phyloP scores from a whole-genome alignment of 495 filamentous ascomycete genomes.

The Lasiosphaeria hispida region DNA sequence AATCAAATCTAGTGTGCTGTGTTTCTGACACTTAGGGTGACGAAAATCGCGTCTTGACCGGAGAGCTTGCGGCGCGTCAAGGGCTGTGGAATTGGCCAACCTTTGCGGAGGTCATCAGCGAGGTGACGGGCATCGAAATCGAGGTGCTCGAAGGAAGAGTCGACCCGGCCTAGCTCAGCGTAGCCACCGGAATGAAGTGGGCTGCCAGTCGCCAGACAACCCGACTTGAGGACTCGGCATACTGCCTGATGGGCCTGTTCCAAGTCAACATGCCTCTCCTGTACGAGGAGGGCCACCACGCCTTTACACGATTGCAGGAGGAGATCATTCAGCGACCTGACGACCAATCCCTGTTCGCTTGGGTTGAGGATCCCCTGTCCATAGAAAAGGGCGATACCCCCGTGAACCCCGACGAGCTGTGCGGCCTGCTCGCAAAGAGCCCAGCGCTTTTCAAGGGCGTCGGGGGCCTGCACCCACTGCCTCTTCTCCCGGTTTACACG shows the following conservation, averaged over 20 bases:
- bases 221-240: not conserved
- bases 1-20: no score
- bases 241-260: conserved; percentile 8
- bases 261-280: conserved; percentile 7
- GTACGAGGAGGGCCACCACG: conserved; percentile 1
- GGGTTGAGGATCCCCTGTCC: not conserved
- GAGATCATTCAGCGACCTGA: conserved; percentile 3
- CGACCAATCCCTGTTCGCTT: conserved; percentile 3
- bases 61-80: no score
- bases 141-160: conserved; percentile 3
- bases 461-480: not conserved
- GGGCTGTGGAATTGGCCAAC: no score
- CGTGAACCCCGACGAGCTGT: not conserved
- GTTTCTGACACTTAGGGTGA: no score
- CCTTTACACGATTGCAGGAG: conserved; percentile 4
- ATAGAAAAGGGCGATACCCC: not conserved
- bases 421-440: not conserved
- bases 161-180: conserved; percentile 3
- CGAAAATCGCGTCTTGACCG: no score
- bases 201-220: conserved; percentile 1
- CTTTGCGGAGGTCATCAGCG: conserved; percentile 4
- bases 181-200: conserved; percentile 7
- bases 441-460: not conserved
- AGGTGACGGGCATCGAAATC: conserved; percentile 1
- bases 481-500: not conserved